Evolutionary conservation across 2,329 filamentous ascomycete genomes (phyloP).

Genomic region (Ophidiomyces ophidiicola): DNA sequence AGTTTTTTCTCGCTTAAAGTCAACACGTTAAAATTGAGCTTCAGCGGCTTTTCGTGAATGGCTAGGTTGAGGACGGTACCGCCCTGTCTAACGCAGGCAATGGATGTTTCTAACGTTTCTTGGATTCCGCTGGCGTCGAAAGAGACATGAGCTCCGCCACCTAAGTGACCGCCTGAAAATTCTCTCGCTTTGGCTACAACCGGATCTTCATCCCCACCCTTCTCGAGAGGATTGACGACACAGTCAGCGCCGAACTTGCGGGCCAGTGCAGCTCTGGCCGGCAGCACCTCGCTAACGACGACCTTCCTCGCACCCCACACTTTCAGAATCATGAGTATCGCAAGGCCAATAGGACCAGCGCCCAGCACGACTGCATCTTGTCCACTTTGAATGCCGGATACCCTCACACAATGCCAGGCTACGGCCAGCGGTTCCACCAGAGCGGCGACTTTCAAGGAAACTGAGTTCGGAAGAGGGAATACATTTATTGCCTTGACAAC

Average conservation of each 20-base stretch:
- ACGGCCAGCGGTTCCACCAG: slow-evolving; percentile 53
- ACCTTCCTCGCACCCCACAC: slow-evolving; percentile 43
- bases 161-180: slow-evolving; percentile 36
- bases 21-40: slow-evolving; percentile 43
- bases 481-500: slow-evolving; percentile 21
- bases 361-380: slow-evolving; percentile 46
- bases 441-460: slow-evolving; percentile 29
- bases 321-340: slow-evolving; percentile 47
- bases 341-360: slow-evolving; percentile 51
- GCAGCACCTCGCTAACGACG: slow-evolving; percentile 46
- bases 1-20: slow-evolving; percentile 44
- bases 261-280: slow-evolving; percentile 41
- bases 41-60: slow-evolving; percentile 48
- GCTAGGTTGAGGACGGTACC: slow-evolving; percentile 54
- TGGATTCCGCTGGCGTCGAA: slow-evolving; percentile 53
- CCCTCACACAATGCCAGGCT: slow-evolving; percentile 50
- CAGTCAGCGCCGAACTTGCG: slow-evolving; percentile 44
- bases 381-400: slow-evolving; percentile 36
- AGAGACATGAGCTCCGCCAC: slow-evolving; percentile 47
- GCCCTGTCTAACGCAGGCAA: slow-evolving; percentile 39
- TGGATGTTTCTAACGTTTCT: slow-evolving; percentile 36
- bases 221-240: slow-evolving; percentile 40
- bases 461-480: slow-evolving; percentile 19
- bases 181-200: slow-evolving; percentile 36
- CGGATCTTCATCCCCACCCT: slow-evolving; percentile 32